A percentile compares a stretch with the other conserved stretches of the same genome.
Evolutionary conservation across 108 stramenopile species (phyloP).

Genomic region (Cyclostephanos tholiformis): DNA sequence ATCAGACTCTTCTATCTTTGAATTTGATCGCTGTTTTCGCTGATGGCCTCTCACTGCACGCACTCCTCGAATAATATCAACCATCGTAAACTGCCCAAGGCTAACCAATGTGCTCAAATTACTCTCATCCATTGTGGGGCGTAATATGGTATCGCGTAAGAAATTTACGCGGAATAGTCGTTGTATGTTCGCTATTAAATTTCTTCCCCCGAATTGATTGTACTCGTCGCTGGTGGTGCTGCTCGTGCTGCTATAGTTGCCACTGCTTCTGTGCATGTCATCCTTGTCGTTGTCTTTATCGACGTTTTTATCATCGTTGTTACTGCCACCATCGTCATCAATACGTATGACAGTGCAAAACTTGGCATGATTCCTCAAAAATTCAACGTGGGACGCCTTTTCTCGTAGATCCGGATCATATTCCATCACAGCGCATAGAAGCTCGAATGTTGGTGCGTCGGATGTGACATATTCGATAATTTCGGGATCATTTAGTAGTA

Average conservation of each 20-base stretch:
- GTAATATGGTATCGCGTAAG: conserved; percentile 74
- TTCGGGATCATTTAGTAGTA: conserved; percentile 87
- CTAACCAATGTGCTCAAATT: conserved; percentile 80
- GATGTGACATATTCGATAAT: conserved; percentile 79
- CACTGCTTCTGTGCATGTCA: neutral
- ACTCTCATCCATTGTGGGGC: conserved; percentile 90
- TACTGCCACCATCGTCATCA: conserved; percentile 46
- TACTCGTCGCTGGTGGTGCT: neutral
- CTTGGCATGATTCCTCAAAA: conserved; percentile 67
- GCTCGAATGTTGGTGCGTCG: conserved; percentile 71
- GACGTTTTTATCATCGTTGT: neutral
- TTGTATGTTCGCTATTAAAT: conserved; percentile 73
- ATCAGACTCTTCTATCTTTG: neutral
- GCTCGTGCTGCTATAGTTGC: neutral
- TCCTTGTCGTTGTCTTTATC: neutral
- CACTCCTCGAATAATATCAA: conserved; percentile 85
- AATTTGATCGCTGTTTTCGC: conserved; percentile 21
- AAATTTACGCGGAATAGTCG: conserved; percentile 84
- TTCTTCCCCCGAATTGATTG: conserved; percentile 19
- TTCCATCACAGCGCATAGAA: conserved; percentile 72
- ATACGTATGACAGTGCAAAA: conserved; percentile 85
- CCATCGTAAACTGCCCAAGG: conserved; percentile 77
- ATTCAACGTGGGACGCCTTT: conserved; percentile 81
- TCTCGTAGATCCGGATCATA: conserved; percentile 85
- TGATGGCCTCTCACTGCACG: conserved; percentile 42